These are phyloP conservation scores for Emericellopsis atlantica DNA, from an alignment of 2,329 filamentous ascomycete genomes.

Conservation along the genomic window DNA sequence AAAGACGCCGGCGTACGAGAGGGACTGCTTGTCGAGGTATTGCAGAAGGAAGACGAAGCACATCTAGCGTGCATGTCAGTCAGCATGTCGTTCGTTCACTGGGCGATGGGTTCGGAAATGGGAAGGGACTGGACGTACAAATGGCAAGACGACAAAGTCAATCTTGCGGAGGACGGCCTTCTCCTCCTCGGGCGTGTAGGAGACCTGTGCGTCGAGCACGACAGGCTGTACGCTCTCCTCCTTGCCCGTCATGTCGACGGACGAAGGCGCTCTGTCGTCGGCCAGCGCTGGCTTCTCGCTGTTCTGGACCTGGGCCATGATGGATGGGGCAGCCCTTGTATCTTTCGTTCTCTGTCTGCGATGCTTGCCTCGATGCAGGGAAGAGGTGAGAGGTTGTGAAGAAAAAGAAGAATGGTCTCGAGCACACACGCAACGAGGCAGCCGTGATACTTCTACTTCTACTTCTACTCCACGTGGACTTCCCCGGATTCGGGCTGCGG, in stretches of 20 bases:
- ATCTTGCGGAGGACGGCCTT: constrained; percentile 17
- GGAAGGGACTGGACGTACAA: constrained; percentile 9
- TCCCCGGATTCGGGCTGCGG: background rate
- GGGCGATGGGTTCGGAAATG: no score
- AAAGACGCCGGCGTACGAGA: constrained; percentile 33
- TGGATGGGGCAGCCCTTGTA: no score
- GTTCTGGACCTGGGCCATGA: no score
- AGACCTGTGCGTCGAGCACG: background rate
- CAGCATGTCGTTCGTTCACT: background rate
- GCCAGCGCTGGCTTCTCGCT: background rate
- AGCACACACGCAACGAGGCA: background rate
- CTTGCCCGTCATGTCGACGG: background rate
- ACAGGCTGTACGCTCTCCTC: background rate
- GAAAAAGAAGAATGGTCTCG: background rate
- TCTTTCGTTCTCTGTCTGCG: background rate
- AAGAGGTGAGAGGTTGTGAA: background rate
- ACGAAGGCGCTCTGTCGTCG: background rate
- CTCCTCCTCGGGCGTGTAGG: constrained; percentile 14
- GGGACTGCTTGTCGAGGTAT: constrained; percentile 33
- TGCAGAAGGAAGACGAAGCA: constrained; percentile 28
- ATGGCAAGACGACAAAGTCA: constrained; percentile 16
- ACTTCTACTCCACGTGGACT: background rate
- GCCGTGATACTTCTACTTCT: background rate
- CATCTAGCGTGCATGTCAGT: constrained; percentile 8
- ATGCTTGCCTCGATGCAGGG: background rate